Conservation (phyloP, 2,329 filamentous ascomycete genomes). For the Penicillium italicum region DNA sequence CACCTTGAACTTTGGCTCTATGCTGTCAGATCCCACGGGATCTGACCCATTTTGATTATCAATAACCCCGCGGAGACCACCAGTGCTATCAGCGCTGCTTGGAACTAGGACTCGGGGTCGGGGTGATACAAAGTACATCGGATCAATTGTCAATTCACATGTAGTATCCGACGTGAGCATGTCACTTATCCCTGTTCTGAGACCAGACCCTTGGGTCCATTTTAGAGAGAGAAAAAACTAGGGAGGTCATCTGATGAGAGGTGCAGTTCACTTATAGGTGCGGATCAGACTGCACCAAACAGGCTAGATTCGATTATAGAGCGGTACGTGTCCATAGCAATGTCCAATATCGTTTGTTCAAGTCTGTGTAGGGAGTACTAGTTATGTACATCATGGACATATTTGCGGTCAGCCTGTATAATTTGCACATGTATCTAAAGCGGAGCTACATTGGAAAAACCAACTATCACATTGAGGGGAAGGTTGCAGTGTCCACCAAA, state of each 20-base stretch:
- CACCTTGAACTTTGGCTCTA: background rate
- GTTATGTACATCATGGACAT: background rate
- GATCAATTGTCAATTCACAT: background rate
- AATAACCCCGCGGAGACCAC: constrained; percentile 4
- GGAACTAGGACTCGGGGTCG: background rate
- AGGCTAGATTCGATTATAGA: constrained; percentile 15
- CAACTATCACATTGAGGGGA: background rate
- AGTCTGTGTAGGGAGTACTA: background rate
- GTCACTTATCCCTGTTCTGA: constrained; percentile 1
- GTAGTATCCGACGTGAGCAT: constrained; percentile 1
- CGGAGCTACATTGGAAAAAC: constrained; percentile 4
- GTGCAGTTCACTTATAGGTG: constrained; percentile 7
- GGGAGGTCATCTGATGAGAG: constrained; percentile 18
- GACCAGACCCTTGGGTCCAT: background rate
- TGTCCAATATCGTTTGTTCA: background rate
- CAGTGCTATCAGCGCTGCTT: background rate
- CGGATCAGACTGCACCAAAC: constrained; percentile 10
- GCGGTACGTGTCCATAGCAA: constrained; percentile 4
- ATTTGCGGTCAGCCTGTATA: constrained; percentile 8
- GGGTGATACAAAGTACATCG: background rate
- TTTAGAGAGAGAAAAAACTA: background rate
- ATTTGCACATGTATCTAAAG: background rate
- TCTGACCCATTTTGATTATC: background rate
- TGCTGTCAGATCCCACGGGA: background rate
- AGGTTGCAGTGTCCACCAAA: constrained; percentile 7